Percentiles rank a stretch among this genome's conserved stretches.
Conservation (phyloP, 345 rosid species). For the Citrus reticulata region DNA sequence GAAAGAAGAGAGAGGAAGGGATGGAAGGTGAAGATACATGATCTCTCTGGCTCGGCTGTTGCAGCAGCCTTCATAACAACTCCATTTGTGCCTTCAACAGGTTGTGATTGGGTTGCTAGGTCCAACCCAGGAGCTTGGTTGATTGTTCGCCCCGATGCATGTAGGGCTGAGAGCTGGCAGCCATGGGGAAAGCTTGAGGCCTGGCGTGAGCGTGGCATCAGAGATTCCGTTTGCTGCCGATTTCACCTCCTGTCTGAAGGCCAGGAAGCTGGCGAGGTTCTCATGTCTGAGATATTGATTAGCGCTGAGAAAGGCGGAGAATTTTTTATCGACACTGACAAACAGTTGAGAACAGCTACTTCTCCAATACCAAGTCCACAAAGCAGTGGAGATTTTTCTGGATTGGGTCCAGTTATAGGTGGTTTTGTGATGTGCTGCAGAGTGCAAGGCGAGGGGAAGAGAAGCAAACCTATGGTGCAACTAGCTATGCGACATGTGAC, state of each 20-base stretch:
- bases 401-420: constrained; percentile 47
- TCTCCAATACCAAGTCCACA: constrained; percentile 87
- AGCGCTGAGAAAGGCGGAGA: constrained; percentile 93
- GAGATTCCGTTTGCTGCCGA: constrained; percentile 83
- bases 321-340: constrained; percentile 79
- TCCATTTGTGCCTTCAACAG: constrained; percentile 92
- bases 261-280: constrained; percentile 71
- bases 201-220: constrained; percentile 92
- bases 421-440: constrained; percentile 95
- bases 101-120: constrained; percentile 97
- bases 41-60: constrained; percentile 94
- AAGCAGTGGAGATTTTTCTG: constrained; percentile 87
- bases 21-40: constrained; percentile 98
- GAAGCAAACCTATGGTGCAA: constrained; percentile 80
- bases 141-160: constrained; percentile 78
- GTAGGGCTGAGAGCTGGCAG: constrained; percentile 86
- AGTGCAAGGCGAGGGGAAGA: constrained; percentile 89
- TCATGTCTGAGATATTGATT: constrained; percentile 78
- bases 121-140: constrained; percentile 98
- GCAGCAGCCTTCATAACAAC: constrained; percentile 98
- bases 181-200: constrained; percentile 99
- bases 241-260: constrained; percentile 78
- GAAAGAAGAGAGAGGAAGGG: constrained; percentile 93
- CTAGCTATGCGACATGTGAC: constrained; percentile 87
- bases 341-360: constrained; percentile 55